phyloP scores from a whole-genome alignment of 495 filamentous ascomycete species.

The Neurospora sp. region DNA sequence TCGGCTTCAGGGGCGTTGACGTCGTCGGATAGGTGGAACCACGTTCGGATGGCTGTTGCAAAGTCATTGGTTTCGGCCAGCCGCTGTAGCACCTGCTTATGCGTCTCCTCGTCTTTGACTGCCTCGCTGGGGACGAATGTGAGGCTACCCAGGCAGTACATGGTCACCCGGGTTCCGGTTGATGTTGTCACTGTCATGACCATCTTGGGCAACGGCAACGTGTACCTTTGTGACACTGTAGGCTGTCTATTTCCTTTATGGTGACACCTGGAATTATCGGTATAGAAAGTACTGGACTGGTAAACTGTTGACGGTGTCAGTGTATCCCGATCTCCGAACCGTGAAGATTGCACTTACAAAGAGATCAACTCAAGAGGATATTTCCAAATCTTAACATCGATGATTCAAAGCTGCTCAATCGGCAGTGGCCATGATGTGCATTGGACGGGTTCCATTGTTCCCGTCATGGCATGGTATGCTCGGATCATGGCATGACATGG shows the following conservation, averaged over 20 bases:
- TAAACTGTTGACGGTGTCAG: background rate
- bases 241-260: background rate
- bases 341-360: background rate
- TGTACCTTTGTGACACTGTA: background rate
- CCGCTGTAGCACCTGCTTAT: slow-evolving; percentile 11
- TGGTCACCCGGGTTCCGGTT: background rate
- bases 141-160: slow-evolving; percentile 6
- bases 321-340: background rate
- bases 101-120: slow-evolving; percentile 3
- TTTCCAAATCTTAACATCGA: background rate
- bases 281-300: background rate
- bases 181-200: background rate
- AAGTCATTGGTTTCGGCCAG: slow-evolving; percentile 35
- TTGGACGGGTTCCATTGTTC: background rate
- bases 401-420: background rate
- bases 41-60: slow-evolving; percentile 34
- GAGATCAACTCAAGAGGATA: background rate
- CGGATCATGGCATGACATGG: background rate
- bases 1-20: slow-evolving; percentile 17
- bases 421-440: background rate
- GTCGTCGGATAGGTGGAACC: slow-evolving; percentile 37
- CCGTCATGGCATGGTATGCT: background rate
- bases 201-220: background rate
- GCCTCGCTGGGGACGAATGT: slow-evolving; percentile 5
- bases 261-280: background rate